Conservation (phyloP, 2,329 filamentous ascomycete species). For the Mollisia scopiformis region DNA sequence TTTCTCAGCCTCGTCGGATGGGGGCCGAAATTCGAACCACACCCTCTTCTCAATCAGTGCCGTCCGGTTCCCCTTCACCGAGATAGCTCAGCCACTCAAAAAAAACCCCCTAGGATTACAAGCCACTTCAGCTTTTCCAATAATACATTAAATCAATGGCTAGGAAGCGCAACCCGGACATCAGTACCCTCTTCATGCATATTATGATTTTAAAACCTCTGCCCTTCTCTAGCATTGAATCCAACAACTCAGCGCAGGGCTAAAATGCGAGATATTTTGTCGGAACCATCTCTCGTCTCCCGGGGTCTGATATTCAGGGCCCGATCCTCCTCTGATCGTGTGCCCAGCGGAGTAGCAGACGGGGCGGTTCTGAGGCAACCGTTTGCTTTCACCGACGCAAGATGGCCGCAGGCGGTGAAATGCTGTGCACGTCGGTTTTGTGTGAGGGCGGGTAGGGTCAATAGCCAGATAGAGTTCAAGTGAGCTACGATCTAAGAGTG, state of each 20-base stretch:
- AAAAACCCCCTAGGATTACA: neutral
- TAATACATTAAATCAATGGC: neutral
- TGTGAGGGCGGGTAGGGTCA: neutral
- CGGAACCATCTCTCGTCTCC: neutral
- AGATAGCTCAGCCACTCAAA: neutral
- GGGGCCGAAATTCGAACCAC: conserved; percentile 2
- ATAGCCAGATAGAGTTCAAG: neutral
- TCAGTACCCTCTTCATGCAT: neutral
- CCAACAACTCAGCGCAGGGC: neutral
- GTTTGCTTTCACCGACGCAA: neutral
- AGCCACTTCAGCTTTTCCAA: neutral
- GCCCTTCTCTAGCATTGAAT: neutral
- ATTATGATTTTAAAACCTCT: neutral
- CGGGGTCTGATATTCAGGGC: neutral
- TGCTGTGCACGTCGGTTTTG: conserved; percentile 1
- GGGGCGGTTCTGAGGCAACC: neutral
- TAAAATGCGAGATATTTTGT: neutral
- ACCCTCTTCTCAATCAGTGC: neutral
- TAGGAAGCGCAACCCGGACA: neutral
- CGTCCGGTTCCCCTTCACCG: conserved; percentile 2
- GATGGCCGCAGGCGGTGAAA: neutral
- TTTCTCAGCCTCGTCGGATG: neutral
- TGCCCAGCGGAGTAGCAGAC: neutral
- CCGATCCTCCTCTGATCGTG: neutral
- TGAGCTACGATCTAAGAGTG: neutral